Evolutionary conservation across 495 filamentous ascomycete genomes (phyloP).

Genomic region (Penicillium silybi): DNA sequence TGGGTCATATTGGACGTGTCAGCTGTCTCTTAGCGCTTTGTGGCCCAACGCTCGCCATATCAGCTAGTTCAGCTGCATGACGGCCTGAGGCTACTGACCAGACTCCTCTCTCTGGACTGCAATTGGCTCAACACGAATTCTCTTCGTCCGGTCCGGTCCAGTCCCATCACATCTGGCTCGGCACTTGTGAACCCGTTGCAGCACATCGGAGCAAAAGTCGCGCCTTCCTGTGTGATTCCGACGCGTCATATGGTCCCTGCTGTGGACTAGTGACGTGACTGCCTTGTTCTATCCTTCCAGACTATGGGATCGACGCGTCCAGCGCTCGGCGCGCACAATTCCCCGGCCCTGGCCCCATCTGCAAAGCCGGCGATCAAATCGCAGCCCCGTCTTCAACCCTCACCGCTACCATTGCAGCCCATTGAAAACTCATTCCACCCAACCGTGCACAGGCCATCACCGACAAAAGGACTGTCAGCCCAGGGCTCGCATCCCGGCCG

Average conservation of each 20-base stretch:
- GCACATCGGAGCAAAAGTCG: neutral
- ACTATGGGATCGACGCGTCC: slow-evolving; percentile 65
- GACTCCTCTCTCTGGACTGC: slow-evolving; percentile 3
- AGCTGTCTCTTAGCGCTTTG: slow-evolving; percentile 18
- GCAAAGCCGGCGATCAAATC: slow-evolving; percentile 49
- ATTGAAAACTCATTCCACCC: slow-evolving; percentile 51
- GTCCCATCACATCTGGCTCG: slow-evolving; percentile 13
- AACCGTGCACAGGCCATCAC: slow-evolving; percentile 54
- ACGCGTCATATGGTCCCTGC: slow-evolving; percentile 25
- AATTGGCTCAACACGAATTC: slow-evolving; percentile 18
- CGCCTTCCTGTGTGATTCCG: slow-evolving; percentile 13
- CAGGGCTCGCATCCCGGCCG: slow-evolving; percentile 33
- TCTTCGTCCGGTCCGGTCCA: slow-evolving; percentile 6
- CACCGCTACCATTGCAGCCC: slow-evolving; percentile 48
- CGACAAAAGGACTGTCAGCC: slow-evolving; percentile 47
- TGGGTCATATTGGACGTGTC: slow-evolving; percentile 18
- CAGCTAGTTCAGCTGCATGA: slow-evolving; percentile 19
- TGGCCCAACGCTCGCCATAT: slow-evolving; percentile 24
- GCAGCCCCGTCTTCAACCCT: slow-evolving; percentile 39
- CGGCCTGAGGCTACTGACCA: slow-evolving; percentile 24
- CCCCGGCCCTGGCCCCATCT: slow-evolving; percentile 54
- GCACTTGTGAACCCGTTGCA: slow-evolving; percentile 4
- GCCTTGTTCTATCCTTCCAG: slow-evolving; percentile 3
- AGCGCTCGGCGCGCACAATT: slow-evolving; percentile 57
- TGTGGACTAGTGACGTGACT: slow-evolving; percentile 13